Conservation (phyloP, 345 rosid genomes). For the Aethionema arabicum region DNA sequence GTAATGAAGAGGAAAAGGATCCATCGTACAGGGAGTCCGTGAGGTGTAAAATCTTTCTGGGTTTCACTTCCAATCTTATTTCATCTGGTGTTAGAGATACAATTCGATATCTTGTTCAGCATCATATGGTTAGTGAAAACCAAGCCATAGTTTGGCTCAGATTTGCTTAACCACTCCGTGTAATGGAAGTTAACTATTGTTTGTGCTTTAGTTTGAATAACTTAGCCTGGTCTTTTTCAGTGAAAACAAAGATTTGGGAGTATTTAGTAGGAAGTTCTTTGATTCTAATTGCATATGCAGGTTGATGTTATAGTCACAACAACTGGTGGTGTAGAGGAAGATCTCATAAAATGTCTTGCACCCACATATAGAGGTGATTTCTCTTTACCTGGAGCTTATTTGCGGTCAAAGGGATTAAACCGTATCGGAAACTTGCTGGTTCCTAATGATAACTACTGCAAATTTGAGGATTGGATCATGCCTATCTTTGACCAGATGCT, state of each 20-base stretch:
- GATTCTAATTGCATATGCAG: conserved; percentile 39
- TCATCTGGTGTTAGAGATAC: conserved; percentile 91
- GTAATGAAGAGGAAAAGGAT: conserved; percentile 69
- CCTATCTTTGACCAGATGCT: conserved; percentile 88
- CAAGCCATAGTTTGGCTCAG: neutral
- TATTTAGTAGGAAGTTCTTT: conserved; percentile 2
- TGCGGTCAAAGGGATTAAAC: conserved; percentile 84
- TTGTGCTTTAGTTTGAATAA: neutral
- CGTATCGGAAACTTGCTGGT: conserved; percentile 89
- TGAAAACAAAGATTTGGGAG: neutral
- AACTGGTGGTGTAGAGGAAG: conserved; percentile 96
- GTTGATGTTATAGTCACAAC: conserved; percentile 95
- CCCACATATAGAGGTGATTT: conserved; percentile 90
- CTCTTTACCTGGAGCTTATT: conserved; percentile 67
- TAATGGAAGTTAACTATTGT: neutral
- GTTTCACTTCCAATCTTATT: conserved; percentile 94
- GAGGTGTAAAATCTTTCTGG: conserved; percentile 82
- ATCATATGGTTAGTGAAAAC: conserved; percentile 66
- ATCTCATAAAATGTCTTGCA: conserved; percentile 93
- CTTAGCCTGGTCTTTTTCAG: neutral
- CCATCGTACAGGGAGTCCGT: conserved; percentile 62
- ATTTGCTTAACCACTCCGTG: neutral
- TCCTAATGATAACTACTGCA: conserved; percentile 95
- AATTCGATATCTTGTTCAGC: conserved; percentile 80
- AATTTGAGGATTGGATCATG: conserved; percentile 94